phyloP scores from a whole-genome alignment of 129 eudicot genomes.

The Glebionis coronaria region DNA sequence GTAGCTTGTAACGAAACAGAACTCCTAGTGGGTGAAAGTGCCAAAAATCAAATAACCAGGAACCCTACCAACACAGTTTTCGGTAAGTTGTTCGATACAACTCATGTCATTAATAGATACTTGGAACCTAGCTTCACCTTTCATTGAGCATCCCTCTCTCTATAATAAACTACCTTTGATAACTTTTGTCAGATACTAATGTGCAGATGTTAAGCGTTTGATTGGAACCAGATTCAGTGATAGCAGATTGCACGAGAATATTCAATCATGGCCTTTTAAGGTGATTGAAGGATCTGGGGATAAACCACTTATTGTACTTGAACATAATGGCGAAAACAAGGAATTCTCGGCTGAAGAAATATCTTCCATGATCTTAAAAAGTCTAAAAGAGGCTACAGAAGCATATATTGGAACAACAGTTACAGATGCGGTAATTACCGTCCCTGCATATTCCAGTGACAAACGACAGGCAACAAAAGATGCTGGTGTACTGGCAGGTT shows the following conservation, averaged over 20 bases:
- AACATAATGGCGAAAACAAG: background rate
- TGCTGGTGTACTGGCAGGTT: conserved; percentile 13
- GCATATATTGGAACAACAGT: conserved; percentile 24
- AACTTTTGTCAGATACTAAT: background rate
- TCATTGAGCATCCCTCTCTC: background rate
- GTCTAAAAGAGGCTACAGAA: conserved; percentile 23
- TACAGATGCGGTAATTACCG: conserved; percentile 16
- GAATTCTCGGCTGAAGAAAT: conserved; percentile 22
- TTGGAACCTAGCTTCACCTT: background rate
- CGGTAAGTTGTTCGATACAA: conserved; percentile 6
- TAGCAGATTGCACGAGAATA: conserved; percentile 11
- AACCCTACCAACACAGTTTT: conserved; percentile 22
- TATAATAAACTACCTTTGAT: background rate
- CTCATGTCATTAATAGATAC: too few relatives aligned
- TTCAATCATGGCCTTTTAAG: conserved; percentile 25
- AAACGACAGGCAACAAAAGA: conserved; percentile 22
- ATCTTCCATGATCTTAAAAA: conserved; percentile 19
- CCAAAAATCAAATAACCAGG: conserved; percentile 22
- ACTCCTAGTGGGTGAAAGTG: conserved; percentile 22
- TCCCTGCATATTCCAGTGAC: conserved; percentile 25
- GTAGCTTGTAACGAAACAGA: conserved; percentile 13
- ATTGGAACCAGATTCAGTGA: conserved; percentile 29
- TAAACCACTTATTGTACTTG: conserved; percentile 19
- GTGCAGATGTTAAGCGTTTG: conserved; percentile 20
- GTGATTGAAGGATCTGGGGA: conserved; percentile 17